These are phyloP conservation scores for Acrodontium crateriforme DNA, from an alignment of 2,329 filamentous ascomycete species.

Conservation along the genomic window DNA sequence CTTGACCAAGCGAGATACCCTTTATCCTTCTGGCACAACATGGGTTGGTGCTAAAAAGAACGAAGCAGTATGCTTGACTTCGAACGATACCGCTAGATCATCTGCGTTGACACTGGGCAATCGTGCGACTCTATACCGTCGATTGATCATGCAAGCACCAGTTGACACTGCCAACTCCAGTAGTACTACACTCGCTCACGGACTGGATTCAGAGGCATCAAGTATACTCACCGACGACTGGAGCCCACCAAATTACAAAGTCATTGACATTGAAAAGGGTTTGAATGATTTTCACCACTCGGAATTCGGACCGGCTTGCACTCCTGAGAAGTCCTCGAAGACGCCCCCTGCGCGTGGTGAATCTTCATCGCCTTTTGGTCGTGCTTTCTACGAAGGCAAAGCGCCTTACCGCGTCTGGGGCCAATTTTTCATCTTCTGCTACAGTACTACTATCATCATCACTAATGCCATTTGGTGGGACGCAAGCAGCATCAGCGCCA, in stretches of 20 bases:
- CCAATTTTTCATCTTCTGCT: conserved; percentile 35
- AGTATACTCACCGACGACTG: conserved; percentile 8
- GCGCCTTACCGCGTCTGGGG: conserved; percentile 39
- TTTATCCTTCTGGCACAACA: conserved; percentile 33
- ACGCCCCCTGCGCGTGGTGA: neutral
- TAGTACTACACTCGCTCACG: conserved; percentile 12
- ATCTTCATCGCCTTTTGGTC: conserved; percentile 36
- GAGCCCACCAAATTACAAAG: no score
- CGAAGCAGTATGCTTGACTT: conserved; percentile 33
- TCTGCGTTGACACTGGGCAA: conserved; percentile 1
- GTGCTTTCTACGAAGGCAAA: conserved; percentile 40
- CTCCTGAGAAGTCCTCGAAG: neutral
- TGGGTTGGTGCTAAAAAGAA: conserved; percentile 41
- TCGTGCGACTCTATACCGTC: conserved; percentile 6
- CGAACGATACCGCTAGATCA: conserved; percentile 2
- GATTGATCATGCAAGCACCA: conserved; percentile 5
- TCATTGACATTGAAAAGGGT: conserved; percentile 4
- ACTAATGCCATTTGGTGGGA: conserved; percentile 40
- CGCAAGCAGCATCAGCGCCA: conserved; percentile 32
- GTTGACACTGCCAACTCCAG: conserved; percentile 14
- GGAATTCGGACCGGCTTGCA: neutral
- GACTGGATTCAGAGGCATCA: conserved; percentile 9
- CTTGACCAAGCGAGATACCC: conserved; percentile 32
- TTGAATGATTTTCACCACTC: neutral
- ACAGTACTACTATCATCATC: conserved; percentile 35